Conservation (phyloP, 352 stramenopile species). For the Pythium insidiosum region DNA sequence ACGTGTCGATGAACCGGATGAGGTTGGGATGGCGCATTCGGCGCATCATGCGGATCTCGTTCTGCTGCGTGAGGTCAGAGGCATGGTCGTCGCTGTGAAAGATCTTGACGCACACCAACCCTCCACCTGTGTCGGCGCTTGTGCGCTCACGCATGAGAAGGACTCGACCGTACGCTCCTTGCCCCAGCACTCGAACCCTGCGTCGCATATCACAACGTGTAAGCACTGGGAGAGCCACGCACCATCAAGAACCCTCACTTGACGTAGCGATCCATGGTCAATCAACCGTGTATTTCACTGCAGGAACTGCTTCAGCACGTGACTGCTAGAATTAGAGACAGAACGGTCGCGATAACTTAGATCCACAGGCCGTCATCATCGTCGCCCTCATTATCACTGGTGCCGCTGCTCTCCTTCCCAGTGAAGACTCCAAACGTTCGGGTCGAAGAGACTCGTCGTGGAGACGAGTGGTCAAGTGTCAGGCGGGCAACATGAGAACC, state of each 20-base stretch:
- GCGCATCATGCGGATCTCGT: conserved; percentile 70
- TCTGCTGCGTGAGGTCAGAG: conserved; percentile 13
- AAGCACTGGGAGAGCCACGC: too few relatives aligned
- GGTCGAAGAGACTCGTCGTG: too few relatives aligned
- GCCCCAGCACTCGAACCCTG: conserved; percentile 48
- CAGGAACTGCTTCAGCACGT: too few relatives aligned
- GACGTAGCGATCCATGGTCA: too few relatives aligned
- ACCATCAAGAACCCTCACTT: too few relatives aligned
- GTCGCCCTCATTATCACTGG: conserved; percentile 22
- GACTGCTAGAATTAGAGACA: too few relatives aligned
- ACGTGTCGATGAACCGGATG: conserved; percentile 76
- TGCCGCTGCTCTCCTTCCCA: conserved; percentile 12
- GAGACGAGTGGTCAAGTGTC: conserved; percentile 11
- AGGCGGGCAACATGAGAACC: background rate
- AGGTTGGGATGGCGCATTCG: conserved; percentile 87
- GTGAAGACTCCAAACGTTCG: too few relatives aligned
- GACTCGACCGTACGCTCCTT: conserved; percentile 87
- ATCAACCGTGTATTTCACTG: too few relatives aligned
- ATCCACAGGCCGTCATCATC: conserved; percentile 52
- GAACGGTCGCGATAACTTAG: too few relatives aligned
- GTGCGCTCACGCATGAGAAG: conserved; percentile 79
- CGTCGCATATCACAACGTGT: too few relatives aligned
- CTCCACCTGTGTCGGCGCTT: conserved; percentile 29
- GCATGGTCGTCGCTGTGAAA: conserved; percentile 33
- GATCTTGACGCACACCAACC: conserved; percentile 84